Evolutionary conservation across 768 basidiomycete species (phyloP).

Genomic region (Phylloporus sp.): DNA sequence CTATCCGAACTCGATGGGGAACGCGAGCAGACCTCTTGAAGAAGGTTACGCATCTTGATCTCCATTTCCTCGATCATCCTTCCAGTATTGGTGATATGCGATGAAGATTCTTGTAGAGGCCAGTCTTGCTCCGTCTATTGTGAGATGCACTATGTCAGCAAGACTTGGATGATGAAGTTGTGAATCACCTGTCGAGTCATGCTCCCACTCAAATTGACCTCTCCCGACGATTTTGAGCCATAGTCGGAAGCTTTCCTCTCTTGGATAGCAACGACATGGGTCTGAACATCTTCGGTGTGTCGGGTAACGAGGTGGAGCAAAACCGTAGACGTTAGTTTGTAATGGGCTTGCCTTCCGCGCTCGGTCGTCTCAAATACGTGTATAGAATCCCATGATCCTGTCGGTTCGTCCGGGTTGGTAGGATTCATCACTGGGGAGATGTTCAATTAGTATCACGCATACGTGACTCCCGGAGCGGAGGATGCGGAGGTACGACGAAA

Average conservation of each 20-base stretch:
- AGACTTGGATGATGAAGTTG: constrained; percentile 5
- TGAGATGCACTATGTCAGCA: constrained; percentile 9
- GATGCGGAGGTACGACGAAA: neutral
- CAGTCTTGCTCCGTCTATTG: constrained; percentile 83
- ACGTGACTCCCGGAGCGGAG: constrained; percentile 1
- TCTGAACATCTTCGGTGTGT: constrained; percentile 29
- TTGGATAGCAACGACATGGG: constrained; percentile 13
- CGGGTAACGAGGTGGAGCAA: constrained; percentile 86
- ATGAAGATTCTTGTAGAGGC: constrained; percentile 71
- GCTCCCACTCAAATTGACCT: constrained; percentile 86
- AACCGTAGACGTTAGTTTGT: constrained; percentile 95
- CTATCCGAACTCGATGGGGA: neutral
- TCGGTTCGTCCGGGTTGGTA: constrained; percentile 52
- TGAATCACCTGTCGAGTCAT: constrained; percentile 92
- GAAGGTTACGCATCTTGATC: constrained; percentile 94
- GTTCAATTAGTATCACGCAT: neutral
- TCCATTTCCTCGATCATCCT: constrained; percentile 98
- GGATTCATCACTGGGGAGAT: constrained; percentile 57
- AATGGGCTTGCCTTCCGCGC: constrained; percentile 87
- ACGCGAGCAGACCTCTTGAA: constrained; percentile 65
- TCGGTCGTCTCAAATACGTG: constrained; percentile 97
- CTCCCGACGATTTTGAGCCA: constrained; percentile 61
- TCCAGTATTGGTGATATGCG: constrained; percentile 93
- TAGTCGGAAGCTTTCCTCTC: constrained; percentile 40
- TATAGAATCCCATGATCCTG: constrained; percentile 96